Evolutionary conservation across 495 filamentous ascomycete species (phyloP).

Genomic region (Xylona heveae): DNA sequence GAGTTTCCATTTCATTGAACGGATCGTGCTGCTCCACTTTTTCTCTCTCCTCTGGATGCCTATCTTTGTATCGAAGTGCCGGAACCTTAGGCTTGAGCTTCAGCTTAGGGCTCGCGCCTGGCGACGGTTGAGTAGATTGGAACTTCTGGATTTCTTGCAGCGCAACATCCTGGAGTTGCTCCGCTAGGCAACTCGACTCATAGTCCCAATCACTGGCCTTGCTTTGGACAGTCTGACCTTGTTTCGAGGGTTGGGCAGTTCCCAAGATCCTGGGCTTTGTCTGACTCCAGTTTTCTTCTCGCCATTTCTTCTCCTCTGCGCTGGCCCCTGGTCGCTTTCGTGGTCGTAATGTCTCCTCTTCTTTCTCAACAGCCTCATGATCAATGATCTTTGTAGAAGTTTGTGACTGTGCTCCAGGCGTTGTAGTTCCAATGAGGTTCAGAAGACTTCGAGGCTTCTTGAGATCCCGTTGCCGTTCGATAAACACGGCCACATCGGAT

Average conservation of each 20-base stretch:
- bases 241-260: too few species aligned
- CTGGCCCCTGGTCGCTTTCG: conserved; percentile 10
- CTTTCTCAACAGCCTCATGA: neutral
- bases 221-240: conserved; percentile 4
- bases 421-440: conserved; percentile 5
- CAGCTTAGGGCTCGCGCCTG: too few species aligned
- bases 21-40: conserved; percentile 5
- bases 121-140: conserved; percentile 13
- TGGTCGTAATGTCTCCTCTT: neutral
- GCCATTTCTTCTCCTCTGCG: conserved; percentile 6
- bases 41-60: conserved; percentile 5
- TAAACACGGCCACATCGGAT: conserved; percentile 9
- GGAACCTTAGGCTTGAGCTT: conserved; percentile 14
- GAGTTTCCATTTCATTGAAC: conserved; percentile 12
- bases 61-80: conserved; percentile 10
- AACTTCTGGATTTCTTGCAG: conserved; percentile 19
- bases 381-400: too few species aligned
- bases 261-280: conserved; percentile 1
- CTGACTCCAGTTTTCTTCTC: conserved; percentile 4
- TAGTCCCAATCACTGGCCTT: conserved; percentile 18
- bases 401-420: too few species aligned
- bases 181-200: conserved; percentile 22
- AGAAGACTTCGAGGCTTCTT: conserved; percentile 7
- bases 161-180: conserved; percentile 25
- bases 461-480: conserved; percentile 5